A percentile compares a stretch with the other conserved stretches of the same genome.
phyloP scores from a whole-genome alignment of 1,139 yeast genomes.

The Candida sojae region DNA sequence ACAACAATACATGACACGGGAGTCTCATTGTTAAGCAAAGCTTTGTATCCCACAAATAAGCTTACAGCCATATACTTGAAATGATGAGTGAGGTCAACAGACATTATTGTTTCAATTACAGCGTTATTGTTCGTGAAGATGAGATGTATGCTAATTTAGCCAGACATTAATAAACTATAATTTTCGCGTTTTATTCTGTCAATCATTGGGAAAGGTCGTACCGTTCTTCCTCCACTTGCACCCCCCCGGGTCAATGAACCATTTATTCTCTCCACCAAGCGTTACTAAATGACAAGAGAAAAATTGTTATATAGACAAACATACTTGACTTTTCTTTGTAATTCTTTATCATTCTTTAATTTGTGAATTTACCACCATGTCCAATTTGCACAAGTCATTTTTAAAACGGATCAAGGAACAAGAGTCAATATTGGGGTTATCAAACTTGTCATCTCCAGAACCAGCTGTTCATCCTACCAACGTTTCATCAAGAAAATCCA shows the following conservation, averaged over 20 bases:
- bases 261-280: no score
- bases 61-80: slow-evolving; percentile 41
- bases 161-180: no score
- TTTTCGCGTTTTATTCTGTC: no score
- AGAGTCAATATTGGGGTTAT: slow-evolving; percentile 39
- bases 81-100: slow-evolving; percentile 25
- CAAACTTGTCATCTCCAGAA: slow-evolving; percentile 17
- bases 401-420: slow-evolving; percentile 40
- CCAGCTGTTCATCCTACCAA: slow-evolving; percentile 4
- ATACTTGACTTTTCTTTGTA: not conserved
- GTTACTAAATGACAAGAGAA: no score
- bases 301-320: no score
- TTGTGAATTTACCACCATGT: slow-evolving; percentile 25
- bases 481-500: not conserved
- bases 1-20: slow-evolving; percentile 72
- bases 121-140: no score
- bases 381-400: slow-evolving; percentile 44
- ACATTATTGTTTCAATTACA: not conserved
- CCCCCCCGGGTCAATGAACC: no score
- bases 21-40: slow-evolving; percentile 58
- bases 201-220: no score
- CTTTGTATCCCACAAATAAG: slow-evolving; percentile 43
- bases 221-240: no score
- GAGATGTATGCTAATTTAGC: no score
- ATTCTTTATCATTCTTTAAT: not conserved